Evolutionary conservation across 179 eudicot species (phyloP).

Genomic region (Pouteria campechiana): DNA sequence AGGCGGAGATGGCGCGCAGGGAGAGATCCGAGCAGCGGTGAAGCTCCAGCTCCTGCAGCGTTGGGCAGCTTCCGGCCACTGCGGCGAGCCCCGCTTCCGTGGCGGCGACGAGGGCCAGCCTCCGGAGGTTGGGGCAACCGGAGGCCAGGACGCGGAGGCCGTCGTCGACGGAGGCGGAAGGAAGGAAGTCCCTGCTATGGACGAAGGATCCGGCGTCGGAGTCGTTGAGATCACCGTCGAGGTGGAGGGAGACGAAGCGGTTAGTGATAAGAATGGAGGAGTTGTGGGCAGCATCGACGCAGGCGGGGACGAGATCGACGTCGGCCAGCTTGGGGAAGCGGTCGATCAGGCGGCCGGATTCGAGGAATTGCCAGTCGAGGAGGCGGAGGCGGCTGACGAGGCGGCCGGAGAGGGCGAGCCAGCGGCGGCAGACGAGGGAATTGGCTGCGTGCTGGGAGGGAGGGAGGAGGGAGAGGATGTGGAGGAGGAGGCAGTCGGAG

Average conservation of each 20-base stretch:
- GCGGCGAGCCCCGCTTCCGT: constrained; percentile 41
- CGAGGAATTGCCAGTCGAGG: constrained; percentile 70
- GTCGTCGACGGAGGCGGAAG: constrained; percentile 29
- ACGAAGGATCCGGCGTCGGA: constrained; percentile 20
- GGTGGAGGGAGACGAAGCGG: constrained; percentile 27
- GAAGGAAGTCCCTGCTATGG: constrained; percentile 29
- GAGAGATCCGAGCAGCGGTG: constrained; percentile 49
- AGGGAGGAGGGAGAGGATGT: constrained; percentile 42
- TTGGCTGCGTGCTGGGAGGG: constrained; percentile 26
- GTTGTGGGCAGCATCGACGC: constrained; percentile 25
- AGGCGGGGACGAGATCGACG: constrained; percentile 40
- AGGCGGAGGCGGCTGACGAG: constrained; percentile 32
- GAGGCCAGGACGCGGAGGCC: constrained; percentile 47
- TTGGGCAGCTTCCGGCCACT: constrained; percentile 46
- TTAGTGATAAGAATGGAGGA: constrained; percentile 47
- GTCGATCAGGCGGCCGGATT: constrained; percentile 43
- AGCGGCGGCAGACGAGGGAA: constrained; percentile 68
- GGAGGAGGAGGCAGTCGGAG: constrained; percentile 46
- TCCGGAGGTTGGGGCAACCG: constrained; percentile 62
- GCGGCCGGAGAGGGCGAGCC: constrained; percentile 45
- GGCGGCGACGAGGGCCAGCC: constrained; percentile 35
- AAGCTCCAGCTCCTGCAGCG: constrained; percentile 72
- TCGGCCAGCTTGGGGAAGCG: constrained; percentile 60
- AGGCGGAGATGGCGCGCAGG: constrained; percentile 38
- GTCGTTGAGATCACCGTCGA: constrained; percentile 27